Evolutionary conservation across 2,329 filamentous ascomycete species (phyloP).

Genomic region (Aspergillus fischeri): DNA sequence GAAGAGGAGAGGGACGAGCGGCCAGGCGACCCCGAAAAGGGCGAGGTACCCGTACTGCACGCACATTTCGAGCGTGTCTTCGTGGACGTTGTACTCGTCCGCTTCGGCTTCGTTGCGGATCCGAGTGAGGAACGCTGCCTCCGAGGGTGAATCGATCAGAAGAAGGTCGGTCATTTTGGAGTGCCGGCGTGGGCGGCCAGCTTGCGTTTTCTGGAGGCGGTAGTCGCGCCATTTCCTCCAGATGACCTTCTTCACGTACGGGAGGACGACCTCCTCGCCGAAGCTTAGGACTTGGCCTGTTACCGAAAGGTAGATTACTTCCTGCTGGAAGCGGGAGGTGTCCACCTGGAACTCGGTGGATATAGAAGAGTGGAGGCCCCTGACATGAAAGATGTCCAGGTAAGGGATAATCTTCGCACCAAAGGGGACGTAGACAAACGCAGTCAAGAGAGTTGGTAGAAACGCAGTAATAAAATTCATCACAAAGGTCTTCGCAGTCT

Average conservation of each 20-base stretch:
- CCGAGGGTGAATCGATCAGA: slow-evolving; percentile 66
- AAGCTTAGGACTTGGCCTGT: slow-evolving; percentile 90
- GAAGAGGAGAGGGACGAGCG: slow-evolving; percentile 83
- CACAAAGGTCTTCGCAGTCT: slow-evolving; percentile 90
- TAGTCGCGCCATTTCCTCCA: slow-evolving; percentile 62
- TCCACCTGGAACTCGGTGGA: slow-evolving; percentile 71
- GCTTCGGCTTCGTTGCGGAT: slow-evolving; percentile 81
- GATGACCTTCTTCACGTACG: slow-evolving; percentile 74
- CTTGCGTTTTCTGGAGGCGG: slow-evolving; percentile 21
- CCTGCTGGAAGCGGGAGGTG: slow-evolving; percentile 74
- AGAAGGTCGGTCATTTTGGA: slow-evolving; percentile 43
- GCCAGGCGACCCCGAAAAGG: slow-evolving; percentile 92
- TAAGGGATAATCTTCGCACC: slow-evolving; percentile 78
- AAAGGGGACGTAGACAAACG: slow-evolving; percentile 93
- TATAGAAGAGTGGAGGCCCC: slow-evolving; percentile 34
- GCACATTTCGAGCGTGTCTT: slow-evolving; percentile 90
- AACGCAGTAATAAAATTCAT: slow-evolving; percentile 97
- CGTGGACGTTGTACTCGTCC: slow-evolving; percentile 80
- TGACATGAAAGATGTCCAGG: slow-evolving; percentile 73
- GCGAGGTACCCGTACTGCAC: slow-evolving; percentile 86
- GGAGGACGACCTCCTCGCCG: slow-evolving; percentile 76
- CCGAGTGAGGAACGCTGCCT: slow-evolving; percentile 72
- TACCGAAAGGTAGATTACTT: slow-evolving; percentile 94
- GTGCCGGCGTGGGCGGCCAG: slow-evolving; percentile 28
- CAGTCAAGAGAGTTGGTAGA: slow-evolving; percentile 83